Percentiles rank a stretch among this genome's conserved stretches.
Conservation (phyloP, 495 filamentous ascomycete genomes). For the Beverwykella pulmonaria region DNA sequence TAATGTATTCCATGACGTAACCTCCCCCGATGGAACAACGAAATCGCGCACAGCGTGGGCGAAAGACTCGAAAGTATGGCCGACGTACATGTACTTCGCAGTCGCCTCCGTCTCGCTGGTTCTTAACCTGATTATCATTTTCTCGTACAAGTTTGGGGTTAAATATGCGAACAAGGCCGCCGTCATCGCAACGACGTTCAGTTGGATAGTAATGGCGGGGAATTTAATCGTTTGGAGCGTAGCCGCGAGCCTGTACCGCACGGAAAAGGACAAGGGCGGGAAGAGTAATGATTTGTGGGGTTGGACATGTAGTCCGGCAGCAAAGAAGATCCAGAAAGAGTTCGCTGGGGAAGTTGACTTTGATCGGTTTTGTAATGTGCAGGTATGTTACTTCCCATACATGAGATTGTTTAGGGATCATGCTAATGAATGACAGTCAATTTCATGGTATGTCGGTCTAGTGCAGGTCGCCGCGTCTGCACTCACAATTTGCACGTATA, state of each 20-base stretch:
- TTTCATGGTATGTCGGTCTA: conserved; percentile 40
- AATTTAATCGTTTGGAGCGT: conserved; percentile 41
- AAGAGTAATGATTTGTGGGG: conserved; percentile 46
- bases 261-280: conserved; percentile 36
- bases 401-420: background rate
- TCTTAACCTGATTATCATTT: conserved; percentile 35
- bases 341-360: conserved; percentile 43
- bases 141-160: conserved; percentile 35
- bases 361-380: conserved; percentile 39
- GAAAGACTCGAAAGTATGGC: conserved; percentile 40
- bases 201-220: conserved; percentile 30
- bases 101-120: conserved; percentile 33
- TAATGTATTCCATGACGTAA: conserved; percentile 23
- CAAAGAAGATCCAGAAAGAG: conserved; percentile 41
- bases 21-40: conserved; percentile 14
- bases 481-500: conserved; percentile 36
- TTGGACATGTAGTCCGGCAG: conserved; percentile 44
- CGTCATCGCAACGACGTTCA: conserved; percentile 28
- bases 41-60: conserved; percentile 38
- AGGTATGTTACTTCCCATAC: conserved; percentile 38
- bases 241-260: conserved; percentile 37
- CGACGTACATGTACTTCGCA: conserved; percentile 42
- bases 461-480: conserved; percentile 38
- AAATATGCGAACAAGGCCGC: conserved; percentile 35
- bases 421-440: conserved; percentile 16